A percentile compares a stretch with the other conserved stretches of the same genome.
phyloP scores from a whole-genome alignment of 2,329 filamentous ascomycete genomes.

The Epichloe glyceriae region DNA sequence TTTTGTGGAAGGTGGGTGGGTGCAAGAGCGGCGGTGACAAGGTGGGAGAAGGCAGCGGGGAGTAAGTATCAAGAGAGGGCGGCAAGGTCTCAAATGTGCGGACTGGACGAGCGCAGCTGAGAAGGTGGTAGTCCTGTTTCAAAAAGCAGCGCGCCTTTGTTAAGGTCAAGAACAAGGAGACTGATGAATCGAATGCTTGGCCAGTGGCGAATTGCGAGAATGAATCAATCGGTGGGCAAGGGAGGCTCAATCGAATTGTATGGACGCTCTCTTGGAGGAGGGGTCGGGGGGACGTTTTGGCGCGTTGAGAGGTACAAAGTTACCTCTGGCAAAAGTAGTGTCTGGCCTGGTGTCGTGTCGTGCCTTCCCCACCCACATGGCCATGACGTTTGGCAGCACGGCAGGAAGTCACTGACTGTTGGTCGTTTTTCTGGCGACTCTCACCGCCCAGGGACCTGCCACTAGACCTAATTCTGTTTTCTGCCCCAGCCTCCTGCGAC shows the following conservation, averaged over 20 bases:
- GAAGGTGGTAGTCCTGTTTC: no score
- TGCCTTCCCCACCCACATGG: no score
- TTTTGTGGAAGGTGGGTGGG: constrained; percentile 2
- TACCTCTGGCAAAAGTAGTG: background rate
- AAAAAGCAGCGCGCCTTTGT: background rate
- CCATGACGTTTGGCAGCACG: background rate
- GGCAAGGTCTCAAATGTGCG: background rate
- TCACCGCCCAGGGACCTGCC: constrained; percentile 8
- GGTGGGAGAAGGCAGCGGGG: constrained; percentile 1
- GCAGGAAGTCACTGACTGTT: background rate
- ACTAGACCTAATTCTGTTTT: constrained; percentile 7
- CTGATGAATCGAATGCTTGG: background rate
- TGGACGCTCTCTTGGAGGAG: background rate
- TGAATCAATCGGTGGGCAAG: background rate
- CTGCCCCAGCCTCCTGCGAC: constrained; percentile 8
- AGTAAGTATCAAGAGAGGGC: constrained; percentile 2
- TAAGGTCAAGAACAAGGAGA: background rate
- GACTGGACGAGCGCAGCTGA: no score
- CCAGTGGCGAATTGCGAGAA: background rate
- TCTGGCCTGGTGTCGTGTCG: background rate
- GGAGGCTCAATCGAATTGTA: background rate
- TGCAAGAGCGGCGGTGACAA: constrained; percentile 4
- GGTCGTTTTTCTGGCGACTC: background rate
- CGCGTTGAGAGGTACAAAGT: constrained; percentile 18
- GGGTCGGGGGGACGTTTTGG: constrained; percentile 9